A percentile compares a stretch with the other conserved stretches of the same genome.
phyloP scores from a whole-genome alignment of 2,329 filamentous ascomycete genomes.

The Domatiomyces globalis region DNA sequence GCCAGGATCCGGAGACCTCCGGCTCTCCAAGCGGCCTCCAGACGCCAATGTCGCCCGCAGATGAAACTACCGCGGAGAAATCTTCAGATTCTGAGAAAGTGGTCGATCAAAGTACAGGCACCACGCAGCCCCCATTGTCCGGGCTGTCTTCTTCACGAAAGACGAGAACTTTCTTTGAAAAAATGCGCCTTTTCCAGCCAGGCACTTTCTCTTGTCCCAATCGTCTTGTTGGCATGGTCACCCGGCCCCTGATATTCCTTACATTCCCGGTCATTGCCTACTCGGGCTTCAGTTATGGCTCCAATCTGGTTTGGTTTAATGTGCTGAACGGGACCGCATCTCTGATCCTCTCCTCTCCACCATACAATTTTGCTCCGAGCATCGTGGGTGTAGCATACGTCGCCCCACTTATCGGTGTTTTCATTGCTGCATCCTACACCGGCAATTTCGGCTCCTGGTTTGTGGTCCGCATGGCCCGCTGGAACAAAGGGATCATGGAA shows the following conservation, averaged over 20 bases:
- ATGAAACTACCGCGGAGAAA: too few species aligned
- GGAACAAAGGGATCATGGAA: conserved; percentile 19
- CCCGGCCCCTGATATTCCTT: conserved; percentile 6
- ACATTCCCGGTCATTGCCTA: conserved; percentile 27
- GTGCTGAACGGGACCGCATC: conserved; percentile 31
- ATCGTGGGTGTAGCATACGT: conserved; percentile 29
- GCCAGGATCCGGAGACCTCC: neutral
- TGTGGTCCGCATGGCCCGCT: conserved; percentile 15
- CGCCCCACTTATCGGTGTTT: conserved; percentile 15
- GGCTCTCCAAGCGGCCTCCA: too few species aligned
- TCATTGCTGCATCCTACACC: conserved; percentile 10
- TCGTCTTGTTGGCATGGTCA: conserved; percentile 4
- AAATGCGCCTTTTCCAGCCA: conserved; percentile 7
- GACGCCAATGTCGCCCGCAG: too few species aligned
- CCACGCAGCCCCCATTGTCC: neutral
- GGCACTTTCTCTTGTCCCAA: conserved; percentile 1
- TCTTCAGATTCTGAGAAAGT: too few species aligned
- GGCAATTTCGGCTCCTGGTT: conserved; percentile 19
- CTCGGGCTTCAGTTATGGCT: conserved; percentile 28
- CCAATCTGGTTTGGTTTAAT: conserved; percentile 29
- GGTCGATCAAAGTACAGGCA: neutral
- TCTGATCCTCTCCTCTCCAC: conserved; percentile 24
- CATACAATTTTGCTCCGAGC: conserved; percentile 26
- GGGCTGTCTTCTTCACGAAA: too few species aligned
- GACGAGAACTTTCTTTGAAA: conserved; percentile 7